Conservation (phyloP, 148 eudicot genomes). For the Heliosperma pusillum region DNA sequence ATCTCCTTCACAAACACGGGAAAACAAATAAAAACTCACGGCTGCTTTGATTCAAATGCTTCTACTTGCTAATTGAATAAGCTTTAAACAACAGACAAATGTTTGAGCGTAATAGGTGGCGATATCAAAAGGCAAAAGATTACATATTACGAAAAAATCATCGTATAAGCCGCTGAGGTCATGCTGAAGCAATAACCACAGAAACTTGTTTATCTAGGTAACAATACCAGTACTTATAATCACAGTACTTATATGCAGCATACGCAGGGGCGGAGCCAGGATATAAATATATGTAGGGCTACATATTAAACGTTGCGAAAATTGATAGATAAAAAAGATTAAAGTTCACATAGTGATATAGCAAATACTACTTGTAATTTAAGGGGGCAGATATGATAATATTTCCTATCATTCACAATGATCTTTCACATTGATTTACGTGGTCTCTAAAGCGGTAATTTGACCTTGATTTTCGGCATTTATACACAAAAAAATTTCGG, state of each 20-base stretch:
- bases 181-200: neutral
- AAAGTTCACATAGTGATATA: too few relatives aligned
- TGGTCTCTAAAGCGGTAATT: too few relatives aligned
- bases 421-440: too few relatives aligned
- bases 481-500: too few relatives aligned
- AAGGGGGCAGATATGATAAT: too few relatives aligned
- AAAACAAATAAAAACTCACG: neutral
- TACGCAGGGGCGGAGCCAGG: too few relatives aligned
- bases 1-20: neutral
- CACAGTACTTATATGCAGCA: neutral
- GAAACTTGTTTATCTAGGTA: neutral
- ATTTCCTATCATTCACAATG: too few relatives aligned
- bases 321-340: too few relatives aligned
- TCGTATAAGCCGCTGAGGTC: neutral
- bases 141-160: neutral
- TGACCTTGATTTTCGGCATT: too few relatives aligned
- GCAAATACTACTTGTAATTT: too few relatives aligned
- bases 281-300: too few relatives aligned
- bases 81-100: neutral
- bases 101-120: neutral
- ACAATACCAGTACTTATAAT: neutral
- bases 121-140: neutral
- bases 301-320: too few relatives aligned
- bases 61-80: neutral
- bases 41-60: neutral